Conservation (phyloP, 1,284 basidiomycete species). For the Apiotrichum siamense region DNA sequence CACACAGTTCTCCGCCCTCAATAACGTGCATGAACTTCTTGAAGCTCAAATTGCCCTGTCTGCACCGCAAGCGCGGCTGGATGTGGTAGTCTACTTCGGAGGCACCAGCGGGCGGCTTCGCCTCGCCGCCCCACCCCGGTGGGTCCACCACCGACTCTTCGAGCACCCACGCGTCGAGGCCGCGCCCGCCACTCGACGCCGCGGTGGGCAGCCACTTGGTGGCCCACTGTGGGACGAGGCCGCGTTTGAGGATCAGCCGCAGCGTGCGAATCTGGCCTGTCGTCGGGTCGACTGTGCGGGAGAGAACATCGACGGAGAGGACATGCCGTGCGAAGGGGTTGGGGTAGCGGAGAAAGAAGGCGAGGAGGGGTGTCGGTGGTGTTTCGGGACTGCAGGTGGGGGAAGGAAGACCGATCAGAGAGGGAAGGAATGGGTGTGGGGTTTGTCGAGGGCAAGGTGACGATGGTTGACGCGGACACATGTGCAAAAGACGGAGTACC, state of each 20-base stretch:
- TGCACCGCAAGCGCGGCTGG: slow-evolving; percentile 33
- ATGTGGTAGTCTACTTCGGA: slow-evolving; percentile 14
- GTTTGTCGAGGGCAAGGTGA: too few relatives aligned
- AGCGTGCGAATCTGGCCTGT: slow-evolving; percentile 75
- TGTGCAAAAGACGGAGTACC: too few relatives aligned
- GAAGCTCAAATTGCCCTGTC: slow-evolving; percentile 45
- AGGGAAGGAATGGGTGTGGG: background rate
- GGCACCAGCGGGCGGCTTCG: background rate
- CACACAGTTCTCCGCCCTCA: slow-evolving; percentile 40
- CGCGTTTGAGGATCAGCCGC: slow-evolving; percentile 85
- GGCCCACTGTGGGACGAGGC: slow-evolving; percentile 81
- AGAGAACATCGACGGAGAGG: slow-evolving; percentile 88
- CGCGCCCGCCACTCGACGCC: slow-evolving; percentile 53
- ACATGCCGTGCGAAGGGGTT: slow-evolving; percentile 94
- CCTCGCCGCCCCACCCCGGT: slow-evolving; percentile 26
- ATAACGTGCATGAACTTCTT: slow-evolving; percentile 47
- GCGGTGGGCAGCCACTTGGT: slow-evolving; percentile 64
- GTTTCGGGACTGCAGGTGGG: slow-evolving; percentile 34
- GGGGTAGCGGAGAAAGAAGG: slow-evolving; percentile 93
- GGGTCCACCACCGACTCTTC: slow-evolving; percentile 76
- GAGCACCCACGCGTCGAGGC: slow-evolving; percentile 66
- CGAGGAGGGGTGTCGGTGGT: slow-evolving; percentile 72
- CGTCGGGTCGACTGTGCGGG: slow-evolving; percentile 62
- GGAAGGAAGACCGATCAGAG: background rate
- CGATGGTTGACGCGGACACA: too few relatives aligned